These are phyloP conservation scores for Kalmusia sp. DNA, from an alignment of 2,329 filamentous ascomycete species.

Conservation along the genomic window DNA sequence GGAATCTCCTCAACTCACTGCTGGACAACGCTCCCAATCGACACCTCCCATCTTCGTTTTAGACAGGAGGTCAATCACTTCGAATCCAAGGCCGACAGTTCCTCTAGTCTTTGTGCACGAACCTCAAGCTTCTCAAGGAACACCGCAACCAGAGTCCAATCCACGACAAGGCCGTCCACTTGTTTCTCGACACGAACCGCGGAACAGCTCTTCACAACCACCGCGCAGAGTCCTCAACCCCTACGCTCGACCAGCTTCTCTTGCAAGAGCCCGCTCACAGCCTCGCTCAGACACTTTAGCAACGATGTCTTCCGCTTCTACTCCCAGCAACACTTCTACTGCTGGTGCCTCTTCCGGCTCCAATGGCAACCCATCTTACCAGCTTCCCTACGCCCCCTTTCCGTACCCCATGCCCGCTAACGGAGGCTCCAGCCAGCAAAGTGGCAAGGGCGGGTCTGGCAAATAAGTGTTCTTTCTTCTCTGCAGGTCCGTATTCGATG, in stretches of 20 bases:
- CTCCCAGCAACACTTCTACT: constrained; percentile 40
- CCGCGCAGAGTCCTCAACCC: constrained; percentile 13
- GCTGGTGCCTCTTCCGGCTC: constrained; percentile 36
- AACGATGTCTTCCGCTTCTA: constrained; percentile 44
- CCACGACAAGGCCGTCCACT: constrained; percentile 22
- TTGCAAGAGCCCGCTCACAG: constrained; percentile 20
- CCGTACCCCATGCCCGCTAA: constrained; percentile 45
- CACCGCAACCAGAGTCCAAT: constrained; percentile 13
- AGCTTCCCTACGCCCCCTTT: constrained; percentile 46
- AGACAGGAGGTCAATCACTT: constrained; percentile 1
- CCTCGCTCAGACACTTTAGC: constrained; percentile 14
- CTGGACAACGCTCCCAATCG: constrained; percentile 21
- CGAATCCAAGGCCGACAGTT: constrained; percentile 9
- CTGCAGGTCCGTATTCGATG: constrained; percentile 2
- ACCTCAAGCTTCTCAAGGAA: constrained; percentile 12
- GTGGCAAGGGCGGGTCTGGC: constrained; percentile 18
- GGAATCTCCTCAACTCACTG: constrained; percentile 31
- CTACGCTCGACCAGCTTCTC: constrained; percentile 20
- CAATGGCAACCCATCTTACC: constrained; percentile 31
- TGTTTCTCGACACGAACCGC: constrained; percentile 11
- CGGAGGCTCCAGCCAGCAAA: constrained; percentile 28
- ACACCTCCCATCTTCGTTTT: constrained; percentile 7
- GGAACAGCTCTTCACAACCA: constrained; percentile 23
- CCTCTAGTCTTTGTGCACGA: constrained; percentile 29
- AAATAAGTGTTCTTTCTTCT: constrained; percentile 9